Percentiles rank a stretch among this genome's conserved stretches.
phyloP scores from a whole-genome alignment of 345 rosid species.

The Zanthoxylum bungeanum region DNA sequence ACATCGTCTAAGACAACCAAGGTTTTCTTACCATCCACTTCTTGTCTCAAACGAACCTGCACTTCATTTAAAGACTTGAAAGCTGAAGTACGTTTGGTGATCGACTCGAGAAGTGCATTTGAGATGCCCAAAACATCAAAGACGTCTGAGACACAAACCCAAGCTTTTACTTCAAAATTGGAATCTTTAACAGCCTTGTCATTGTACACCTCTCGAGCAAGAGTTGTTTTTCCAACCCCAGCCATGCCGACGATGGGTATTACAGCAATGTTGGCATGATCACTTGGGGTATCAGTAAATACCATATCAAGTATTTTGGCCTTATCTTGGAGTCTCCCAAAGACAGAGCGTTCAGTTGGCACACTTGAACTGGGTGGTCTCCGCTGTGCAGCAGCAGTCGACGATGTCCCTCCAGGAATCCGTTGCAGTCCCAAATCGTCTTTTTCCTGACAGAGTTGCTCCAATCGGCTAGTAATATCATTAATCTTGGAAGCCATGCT shows the following conservation, averaged over 20 bases:
- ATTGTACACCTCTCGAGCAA: neutral
- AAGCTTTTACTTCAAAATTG: neutral
- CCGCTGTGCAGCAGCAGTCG: neutral
- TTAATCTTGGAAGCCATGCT: neutral
- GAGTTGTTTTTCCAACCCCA: neutral
- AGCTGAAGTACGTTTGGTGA: neutral
- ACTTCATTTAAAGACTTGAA: neutral
- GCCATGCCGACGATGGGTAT: neutral
- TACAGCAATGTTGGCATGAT: neutral
- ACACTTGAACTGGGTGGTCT: neutral
- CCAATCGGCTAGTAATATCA: neutral
- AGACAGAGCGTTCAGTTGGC: neutral
- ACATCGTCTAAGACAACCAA: neutral
- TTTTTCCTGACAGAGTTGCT: neutral
- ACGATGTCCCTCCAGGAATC: neutral
- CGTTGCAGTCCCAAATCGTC: neutral
- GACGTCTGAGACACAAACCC: neutral
- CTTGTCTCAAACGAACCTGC: neutral
- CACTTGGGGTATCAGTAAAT: neutral
- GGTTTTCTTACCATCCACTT: neutral
- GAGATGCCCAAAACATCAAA: neutral
- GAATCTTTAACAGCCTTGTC: neutral
- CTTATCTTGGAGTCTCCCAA: neutral
- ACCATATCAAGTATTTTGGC: neutral
- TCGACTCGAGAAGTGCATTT: neutral